These are phyloP conservation scores for Clonostachys rosea DNA, from an alignment of 2,329 filamentous ascomycete genomes.

Conservation along the genomic window DNA sequence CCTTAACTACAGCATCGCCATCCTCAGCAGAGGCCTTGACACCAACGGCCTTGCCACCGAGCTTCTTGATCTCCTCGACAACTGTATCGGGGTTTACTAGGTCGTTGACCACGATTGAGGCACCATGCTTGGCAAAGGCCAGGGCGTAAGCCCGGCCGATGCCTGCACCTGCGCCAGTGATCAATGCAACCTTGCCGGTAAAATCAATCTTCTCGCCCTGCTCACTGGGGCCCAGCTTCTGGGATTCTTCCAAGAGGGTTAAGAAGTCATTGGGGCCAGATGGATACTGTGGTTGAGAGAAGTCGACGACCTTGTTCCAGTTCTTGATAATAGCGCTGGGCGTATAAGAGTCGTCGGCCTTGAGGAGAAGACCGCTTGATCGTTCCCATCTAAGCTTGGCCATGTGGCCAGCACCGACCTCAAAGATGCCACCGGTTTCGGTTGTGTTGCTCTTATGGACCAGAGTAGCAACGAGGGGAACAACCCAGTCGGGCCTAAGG, in stretches of 20 bases:
- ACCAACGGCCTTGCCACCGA: slow-evolving; percentile 84
- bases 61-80: slow-evolving; percentile 86
- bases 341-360: slow-evolving; percentile 83
- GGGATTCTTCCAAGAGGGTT: slow-evolving; percentile 74
- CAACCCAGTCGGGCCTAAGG: slow-evolving; percentile 90
- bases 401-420: slow-evolving; percentile 87
- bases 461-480: slow-evolving; percentile 84
- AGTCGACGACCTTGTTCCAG: slow-evolving; percentile 86
- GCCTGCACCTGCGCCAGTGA: slow-evolving; percentile 85
- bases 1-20: slow-evolving; percentile 86
- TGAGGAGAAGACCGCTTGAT: slow-evolving; percentile 80
- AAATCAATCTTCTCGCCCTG: slow-evolving; percentile 74
- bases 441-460: slow-evolving; percentile 78
- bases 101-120: slow-evolving; percentile 90
- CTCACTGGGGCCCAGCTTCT: slow-evolving; percentile 70
- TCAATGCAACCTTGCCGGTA: slow-evolving; percentile 76
- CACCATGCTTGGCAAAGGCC: slow-evolving; percentile 80
- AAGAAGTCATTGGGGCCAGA: slow-evolving; percentile 85
- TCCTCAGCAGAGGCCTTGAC: slow-evolving; percentile 94
- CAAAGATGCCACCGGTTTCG: slow-evolving; percentile 88
- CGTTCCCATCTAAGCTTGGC: slow-evolving; percentile 96
- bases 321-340: slow-evolving; percentile 83
- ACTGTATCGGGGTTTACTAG: slow-evolving; percentile 87
- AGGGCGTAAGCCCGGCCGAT: slow-evolving; percentile 89
- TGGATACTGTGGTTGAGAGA: slow-evolving; percentile 75